Evolutionary conservation across 352 stramenopile genomes (phyloP), one percentile per base, ranked within the genome.

Genomic region (Globisporangium middletonii): DNA sequence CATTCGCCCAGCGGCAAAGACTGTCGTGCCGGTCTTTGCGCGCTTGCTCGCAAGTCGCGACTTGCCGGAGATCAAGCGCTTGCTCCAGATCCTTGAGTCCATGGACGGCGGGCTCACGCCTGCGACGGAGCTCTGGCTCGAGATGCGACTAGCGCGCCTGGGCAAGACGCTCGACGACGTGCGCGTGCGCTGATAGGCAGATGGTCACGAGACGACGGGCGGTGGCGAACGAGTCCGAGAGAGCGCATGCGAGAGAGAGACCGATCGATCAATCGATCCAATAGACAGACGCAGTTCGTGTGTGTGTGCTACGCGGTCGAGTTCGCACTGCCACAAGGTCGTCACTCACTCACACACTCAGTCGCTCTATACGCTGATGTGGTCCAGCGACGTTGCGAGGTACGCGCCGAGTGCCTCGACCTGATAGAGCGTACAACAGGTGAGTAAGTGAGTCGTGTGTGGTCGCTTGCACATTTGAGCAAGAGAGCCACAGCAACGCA

Each of bases 31-130:
- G 4, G 59, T 94, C 42, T 59, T 91, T 30, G 79, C 80, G 59
- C 72, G 71, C 4, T 65, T 92, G 55, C 48, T 92, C 33, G 61
- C 72, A 23, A 56, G 60, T 2, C 72, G 71, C 44, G 78, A 91
- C 59, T 55, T 78, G 18, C 62, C 74, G 2, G 84, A 94, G 53
- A 67, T 89, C 60, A 71, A 70, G 48, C 82, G 84, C 4, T 46
- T 94, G 37, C 65, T 94, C 60, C 82, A 89, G 65, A 86, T 89
- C 41, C 53, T 92, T 16, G 78, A 92, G 33, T 68, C 77, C 23
- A 92, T 92, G 82, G 73, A 89, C 46, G 71, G 71, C 19, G 82
- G 79, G 0, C 59, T 92, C 3, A 77, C 77, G 49, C 82, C 82
- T 2, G 76, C 70, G 19, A 86, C 79, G 38, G 65, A 82, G 27